Base-by-base conservation (phyloP, 2,329 filamentous ascomycete species). In the Bipolaris cookei region DNA sequence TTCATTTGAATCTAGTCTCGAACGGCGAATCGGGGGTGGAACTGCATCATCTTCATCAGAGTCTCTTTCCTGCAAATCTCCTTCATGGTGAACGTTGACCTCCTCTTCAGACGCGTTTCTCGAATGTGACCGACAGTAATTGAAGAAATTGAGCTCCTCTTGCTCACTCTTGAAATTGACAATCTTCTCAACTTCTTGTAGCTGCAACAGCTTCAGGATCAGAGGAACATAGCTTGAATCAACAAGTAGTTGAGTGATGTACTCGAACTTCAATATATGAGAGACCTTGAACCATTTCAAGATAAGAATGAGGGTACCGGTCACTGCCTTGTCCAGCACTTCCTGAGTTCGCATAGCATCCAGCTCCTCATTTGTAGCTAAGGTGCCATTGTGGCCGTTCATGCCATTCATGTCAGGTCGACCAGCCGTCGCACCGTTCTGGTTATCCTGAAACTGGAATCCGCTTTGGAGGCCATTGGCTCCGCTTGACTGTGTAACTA, bases 211-310 rank as follows among this genome's bases (percentile, higher is more conserved):
- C 78, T 98, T 98, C 30, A 99, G 80, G 21, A 97, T 90, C 28
- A 99, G 81, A 0, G 94, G 94, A 6, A 99, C 83, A 74, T 97
- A 99, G 75, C 97, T 98, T 3, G 92, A 95, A 76, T 99, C 95
- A 25, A 99, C 84, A 10, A 99, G 81, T 2, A 99, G 84, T 72
- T 99, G 95, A 0, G 92, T 94, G 70, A 99, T 81, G 70, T 97
- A 98, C 77, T 99, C 95, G 66, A 95, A 97, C 73, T 97, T 97
- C 63, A 99, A 81, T 25, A 98, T 86, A 73, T 99, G 95, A 56
- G 92, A 97, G 51, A 96, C 82, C 75, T 97, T 96, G 68, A 98
- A 89, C 95, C 95, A 99, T 77, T 98, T 99, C 59, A 98, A 75
- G 42, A 98, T 78, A n/a, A 97, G 81, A 25, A 99, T 80, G 25